Evolutionary conservation across 2,329 filamentous ascomycete genomes (phyloP).

Genomic region (Hymenotorrendiella dingleyae): DNA sequence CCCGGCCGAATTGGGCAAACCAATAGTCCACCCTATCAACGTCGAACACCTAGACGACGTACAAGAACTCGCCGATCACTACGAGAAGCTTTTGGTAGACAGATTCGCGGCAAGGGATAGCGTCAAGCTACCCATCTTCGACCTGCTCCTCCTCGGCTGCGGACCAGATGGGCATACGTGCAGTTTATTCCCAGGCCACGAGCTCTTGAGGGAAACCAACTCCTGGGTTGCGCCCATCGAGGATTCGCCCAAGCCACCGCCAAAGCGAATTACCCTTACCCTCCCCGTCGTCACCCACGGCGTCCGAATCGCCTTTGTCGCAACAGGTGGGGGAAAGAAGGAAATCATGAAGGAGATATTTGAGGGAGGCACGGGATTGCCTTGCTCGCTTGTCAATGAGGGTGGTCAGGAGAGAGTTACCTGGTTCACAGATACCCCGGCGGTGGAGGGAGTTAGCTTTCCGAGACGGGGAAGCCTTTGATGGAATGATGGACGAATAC

Average conservation of each 20-base stretch:
- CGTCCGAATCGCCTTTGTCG: conserved; percentile 82
- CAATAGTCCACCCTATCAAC: conserved; percentile 77
- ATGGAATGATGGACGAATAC: too few relatives aligned
- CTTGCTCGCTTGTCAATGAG: conserved; percentile 83
- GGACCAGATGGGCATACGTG: conserved; percentile 97
- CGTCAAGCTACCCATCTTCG: conserved; percentile 91
- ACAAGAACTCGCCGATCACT: conserved; percentile 88
- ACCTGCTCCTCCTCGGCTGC: conserved; percentile 86
- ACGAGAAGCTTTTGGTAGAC: conserved; percentile 80
- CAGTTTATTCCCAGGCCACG: conserved; percentile 88
- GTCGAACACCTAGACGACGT: conserved; percentile 60
- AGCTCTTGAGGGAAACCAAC: conserved; percentile 75
- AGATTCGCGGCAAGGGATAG: conserved; percentile 89
- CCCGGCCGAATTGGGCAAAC: conserved; percentile 55
- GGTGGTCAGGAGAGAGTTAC: conserved; percentile 77
- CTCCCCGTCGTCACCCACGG: conserved; percentile 86
- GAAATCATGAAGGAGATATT: conserved; percentile 91
- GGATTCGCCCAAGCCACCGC: conserved; percentile 91
- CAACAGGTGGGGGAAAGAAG: conserved; percentile 84
- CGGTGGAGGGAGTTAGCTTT: conserved; percentile 79
- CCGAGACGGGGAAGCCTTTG: conserved; percentile 66
- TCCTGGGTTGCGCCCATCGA: conserved; percentile 91
- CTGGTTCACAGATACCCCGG: conserved; percentile 89
- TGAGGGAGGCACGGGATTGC: conserved; percentile 66
- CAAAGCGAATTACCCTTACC: conserved; percentile 84